phyloP scores from a whole-genome alignment of 2,329 filamentous ascomycete genomes.

The Fusarium guadeloupense region DNA sequence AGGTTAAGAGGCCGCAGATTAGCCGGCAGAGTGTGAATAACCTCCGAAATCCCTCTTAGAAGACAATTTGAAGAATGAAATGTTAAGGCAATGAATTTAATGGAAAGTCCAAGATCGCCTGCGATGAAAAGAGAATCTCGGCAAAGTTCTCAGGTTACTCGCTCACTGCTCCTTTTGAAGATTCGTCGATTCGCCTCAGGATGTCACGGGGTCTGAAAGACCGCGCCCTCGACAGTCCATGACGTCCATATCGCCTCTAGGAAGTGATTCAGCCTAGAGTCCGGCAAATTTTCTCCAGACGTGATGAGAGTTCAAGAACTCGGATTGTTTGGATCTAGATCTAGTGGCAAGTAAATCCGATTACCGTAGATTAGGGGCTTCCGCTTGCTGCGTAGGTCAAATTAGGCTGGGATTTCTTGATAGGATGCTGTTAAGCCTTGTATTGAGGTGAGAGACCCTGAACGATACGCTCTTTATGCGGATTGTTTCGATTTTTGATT shows the following conservation, averaged over 20 bases:
- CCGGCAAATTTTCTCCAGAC: neutral
- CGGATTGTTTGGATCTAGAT: neutral
- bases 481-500: too few species aligned
- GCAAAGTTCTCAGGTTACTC: too few species aligned
- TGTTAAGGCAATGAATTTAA: neutral
- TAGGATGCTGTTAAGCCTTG: neutral
- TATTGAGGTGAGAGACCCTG: neutral
- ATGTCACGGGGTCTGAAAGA: slow-evolving; percentile 5
- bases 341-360: slow-evolving; percentile 1
- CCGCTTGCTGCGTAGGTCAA: neutral
- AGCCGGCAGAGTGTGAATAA: slow-evolving; percentile 38
- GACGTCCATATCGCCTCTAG: slow-evolving; percentile 20
- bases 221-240: slow-evolving; percentile 4
- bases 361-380: neutral
- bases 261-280: neutral
- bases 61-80: neutral
- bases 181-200: slow-evolving; percentile 4
- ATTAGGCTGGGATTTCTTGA: neutral
- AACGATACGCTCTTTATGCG: neutral
- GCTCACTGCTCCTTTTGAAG: neutral
- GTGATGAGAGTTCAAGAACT: neutral
- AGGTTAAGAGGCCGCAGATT: slow-evolving; percentile 40
- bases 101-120: neutral
- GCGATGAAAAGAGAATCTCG: neutral
- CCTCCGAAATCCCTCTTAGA: neutral